Base-by-base conservation (phyloP, 495 filamentous ascomycete genomes). In the Staphylotrichum tortipilum region DNA sequence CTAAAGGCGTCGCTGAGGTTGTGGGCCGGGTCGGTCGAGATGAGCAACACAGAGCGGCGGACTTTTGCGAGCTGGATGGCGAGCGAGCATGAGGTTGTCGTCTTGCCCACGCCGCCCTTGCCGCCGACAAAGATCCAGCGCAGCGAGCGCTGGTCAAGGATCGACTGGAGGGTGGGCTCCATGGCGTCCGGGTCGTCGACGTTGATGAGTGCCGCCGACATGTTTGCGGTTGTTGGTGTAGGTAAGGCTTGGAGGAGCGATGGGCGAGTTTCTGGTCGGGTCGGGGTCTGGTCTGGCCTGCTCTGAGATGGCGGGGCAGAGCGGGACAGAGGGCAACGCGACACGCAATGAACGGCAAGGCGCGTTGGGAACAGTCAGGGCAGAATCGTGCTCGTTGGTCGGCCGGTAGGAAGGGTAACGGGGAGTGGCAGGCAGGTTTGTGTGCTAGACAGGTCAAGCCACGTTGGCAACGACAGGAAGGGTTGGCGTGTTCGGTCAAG, bases 91-190 rank as follows among this genome's bases (percentile, higher is more conserved):
- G 90, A 96, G 0, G 94, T 97, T 14, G 94, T 99, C 11, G 92
- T 99, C 76, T 99, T 99, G 61, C 92, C 92, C n/a, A 99, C 92
- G 60, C 92, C 92, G 56, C 92, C 92, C 77, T 99, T 99, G 47
- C 92, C 92, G 59, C 92, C 92, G 41, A 97, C 94, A 61, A 99
- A 99, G 67, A 99, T 94, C 94, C 94, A 99, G 54, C 92, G 89
- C 42, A 99, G 82, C 17, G 88, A 83, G 60, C 85, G 86, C 66
- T 99, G 92, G 72, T 89, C 86, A 60, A 97, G 77, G 59, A 99
- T 88, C 37, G 86, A 85, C 77, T 95, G 86, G 63, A 99, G 86
- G 31, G 88, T 88, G 15, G 94, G 88, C 74, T 94, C 89, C 69
- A 97, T 78, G 52, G 75, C 66, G 65, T 86, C 84, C 52, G 73